Evolutionary conservation across 75 land plant genomes (phyloP), one percentile per base, ranked within the genome.

Genomic region (Pinus taeda): DNA sequence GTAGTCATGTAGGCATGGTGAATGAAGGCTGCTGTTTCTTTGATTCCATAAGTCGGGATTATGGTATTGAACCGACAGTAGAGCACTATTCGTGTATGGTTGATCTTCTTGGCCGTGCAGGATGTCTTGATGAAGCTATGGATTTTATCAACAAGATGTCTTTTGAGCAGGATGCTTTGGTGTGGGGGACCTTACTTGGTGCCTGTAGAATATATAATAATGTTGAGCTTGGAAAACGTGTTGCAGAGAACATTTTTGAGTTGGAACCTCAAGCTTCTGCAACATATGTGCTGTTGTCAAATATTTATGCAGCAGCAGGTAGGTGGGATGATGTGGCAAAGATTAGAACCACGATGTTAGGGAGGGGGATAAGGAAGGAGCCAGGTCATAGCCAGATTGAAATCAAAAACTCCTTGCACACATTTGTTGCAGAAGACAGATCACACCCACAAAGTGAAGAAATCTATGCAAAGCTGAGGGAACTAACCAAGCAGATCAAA

Each of bases 401-500:
- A 60, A 60, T 60, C 17, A 60, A 60, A n/a, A 60, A 60, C 61
- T 18, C 18, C 18, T 18, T 60, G 21, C 21, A 60, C 21, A 18
- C 61, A 15, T 60, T 60, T 60, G 18, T 18, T 60, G 61, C 61
- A 18, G 61, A n/a, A 60, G 61, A 60, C 61, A 18, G 61, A 60
- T n/a, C 18, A 0, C 61, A 60, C 21, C 18, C 21, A 60, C 61
- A 18, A 60, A 45, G 49, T 45, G 49, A 45, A 45, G 49, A 45
- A 45, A 45, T 45, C 7, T 45, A 45, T 45, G 49, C 63, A 39
- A 76, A 58, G 69, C 57, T 79, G 42, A 56, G 55, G 17, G 63
- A 57, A 17, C 36, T 79, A 29, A 42, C 60, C n/a, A 29, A 79
- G 49, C 79, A 76, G 60, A 60, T 79, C 69, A 76, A 59, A 59